Evolutionary conservation across 148 eudicot species (phyloP).

Genomic region (Chenopodium formosanum): DNA sequence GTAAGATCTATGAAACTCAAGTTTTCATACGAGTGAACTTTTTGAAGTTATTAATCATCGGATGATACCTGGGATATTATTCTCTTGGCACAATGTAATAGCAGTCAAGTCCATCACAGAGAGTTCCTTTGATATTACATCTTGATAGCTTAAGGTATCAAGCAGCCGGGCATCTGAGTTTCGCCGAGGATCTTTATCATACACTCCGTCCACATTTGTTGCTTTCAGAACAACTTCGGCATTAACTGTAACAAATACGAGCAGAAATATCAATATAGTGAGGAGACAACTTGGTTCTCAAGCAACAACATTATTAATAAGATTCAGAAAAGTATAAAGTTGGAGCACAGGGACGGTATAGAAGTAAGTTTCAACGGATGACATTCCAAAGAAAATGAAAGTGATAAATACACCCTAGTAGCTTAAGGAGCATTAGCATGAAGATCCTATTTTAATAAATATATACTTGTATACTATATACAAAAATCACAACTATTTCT

Average conservation of each 20-base stretch:
- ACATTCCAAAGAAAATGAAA: not conserved
- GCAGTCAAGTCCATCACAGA: conserved; percentile 98
- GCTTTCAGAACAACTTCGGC: conserved; percentile 97
- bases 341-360: not conserved
- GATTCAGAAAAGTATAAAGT: not conserved
- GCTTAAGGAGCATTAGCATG: not conserved
- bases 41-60: not conserved
- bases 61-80: conserved; percentile 81
- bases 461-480: too few relatives aligned
- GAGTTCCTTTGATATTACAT: conserved; percentile 80
- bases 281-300: not conserved
- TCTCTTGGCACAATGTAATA: conserved; percentile 95
- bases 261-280: not conserved
- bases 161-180: conserved; percentile 81
- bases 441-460: too few relatives aligned
- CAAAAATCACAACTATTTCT: too few relatives aligned
- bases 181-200: conserved; percentile 66
- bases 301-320: not conserved
- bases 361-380: not conserved
- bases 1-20: not conserved
- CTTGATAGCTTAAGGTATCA: conserved; percentile 82
- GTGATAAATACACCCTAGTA: not conserved
- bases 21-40: not conserved
- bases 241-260: conserved; percentile 55
- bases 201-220: conserved; percentile 96